Base-by-base conservation (phyloP, 2,329 filamentous ascomycete genomes). In the Botrytis deweyae region DNA sequence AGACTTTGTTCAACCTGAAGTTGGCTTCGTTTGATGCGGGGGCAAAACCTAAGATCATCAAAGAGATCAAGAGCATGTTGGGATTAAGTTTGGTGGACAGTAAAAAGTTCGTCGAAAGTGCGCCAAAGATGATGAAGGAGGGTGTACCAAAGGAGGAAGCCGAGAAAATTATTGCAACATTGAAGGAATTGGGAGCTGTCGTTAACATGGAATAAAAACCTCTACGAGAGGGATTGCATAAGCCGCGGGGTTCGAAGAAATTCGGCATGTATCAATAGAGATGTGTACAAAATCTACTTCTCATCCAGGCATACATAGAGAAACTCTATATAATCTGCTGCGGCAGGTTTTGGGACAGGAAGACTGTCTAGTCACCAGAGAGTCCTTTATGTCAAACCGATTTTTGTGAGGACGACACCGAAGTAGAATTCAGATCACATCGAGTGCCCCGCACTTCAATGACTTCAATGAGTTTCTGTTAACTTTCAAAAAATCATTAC, bases 71-170 rank as follows among this genome's bases (percentile, higher is more conserved):
- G 91, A 91, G 90, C 81, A 88, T 99, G 90, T 87, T 99, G 75
- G 96, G 96, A 62, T 86, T 99, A 82, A 97, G 93, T 83, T 88
- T 99, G 86, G 97, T 99, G 79, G 96, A 99, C 85, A 97, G 93
- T 86, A 99, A 99, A 92, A 99, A 99, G 88, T 99, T 99, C 81
- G 96, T 99, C 78, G 96, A 99, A 88, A 94, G 93, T 82, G 95
- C 93, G 79, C 96, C 96, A 77, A 99, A 99, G 92, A 87, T 93
- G 84, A 93, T 99, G 93, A 98, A 98, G 91, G 96, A 99, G 86
- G 95, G 93, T 70, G 94, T 99, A 79, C 93, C 95, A 77, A 99
- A 99, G 90, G 96, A 99, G 82, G 97, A 99, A 84, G 94, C 94
- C 12, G 95, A 98, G 89, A 99, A 99, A 91, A 98, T 99, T 81